A percentile compares a stretch with the other conserved stretches of the same genome.
Conservation (phyloP, 192 early-diverging fungal species). For the Mortierella antarctica region DNA sequence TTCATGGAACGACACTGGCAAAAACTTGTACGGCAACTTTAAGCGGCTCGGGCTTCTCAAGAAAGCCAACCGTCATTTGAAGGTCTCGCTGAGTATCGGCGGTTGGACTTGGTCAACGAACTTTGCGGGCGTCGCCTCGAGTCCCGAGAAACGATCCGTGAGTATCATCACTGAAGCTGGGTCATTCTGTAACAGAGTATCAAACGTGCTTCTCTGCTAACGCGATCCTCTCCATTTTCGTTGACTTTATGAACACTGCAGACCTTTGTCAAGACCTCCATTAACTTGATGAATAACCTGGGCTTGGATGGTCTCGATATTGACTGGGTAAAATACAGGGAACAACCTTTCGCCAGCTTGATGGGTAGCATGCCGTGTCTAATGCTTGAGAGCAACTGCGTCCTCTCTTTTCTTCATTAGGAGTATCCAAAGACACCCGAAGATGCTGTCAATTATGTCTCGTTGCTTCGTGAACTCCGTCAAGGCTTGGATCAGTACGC, state of each 20-base stretch:
- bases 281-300: slow-evolving; percentile 58
- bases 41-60: slow-evolving; percentile 76
- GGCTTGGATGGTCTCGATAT: slow-evolving; percentile 68
- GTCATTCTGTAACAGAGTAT: background rate
- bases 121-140: slow-evolving; percentile 72
- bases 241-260: background rate
- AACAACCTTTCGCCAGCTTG: background rate
- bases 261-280: slow-evolving; percentile 68
- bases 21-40: slow-evolving; percentile 68
- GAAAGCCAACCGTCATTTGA: slow-evolving; percentile 72
- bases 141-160: slow-evolving; percentile 57
- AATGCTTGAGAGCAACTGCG: background rate
- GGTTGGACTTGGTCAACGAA: slow-evolving; percentile 82
- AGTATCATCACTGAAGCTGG: background rate
- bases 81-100: slow-evolving; percentile 78
- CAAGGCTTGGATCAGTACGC: slow-evolving; percentile 69
- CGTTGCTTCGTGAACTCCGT: slow-evolving; percentile 80
- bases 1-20: slow-evolving; percentile 64
- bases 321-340: slow-evolving; percentile 37
- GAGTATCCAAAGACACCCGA: slow-evolving; percentile 80
- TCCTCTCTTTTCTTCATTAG: slow-evolving; percentile 55
- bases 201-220: background rate
- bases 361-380: background rate
- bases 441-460: slow-evolving; percentile 85
- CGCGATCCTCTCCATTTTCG: background rate